Conservation (phyloP, 2,329 filamentous ascomycete genomes). For the Fusarium anguioides region DNA sequence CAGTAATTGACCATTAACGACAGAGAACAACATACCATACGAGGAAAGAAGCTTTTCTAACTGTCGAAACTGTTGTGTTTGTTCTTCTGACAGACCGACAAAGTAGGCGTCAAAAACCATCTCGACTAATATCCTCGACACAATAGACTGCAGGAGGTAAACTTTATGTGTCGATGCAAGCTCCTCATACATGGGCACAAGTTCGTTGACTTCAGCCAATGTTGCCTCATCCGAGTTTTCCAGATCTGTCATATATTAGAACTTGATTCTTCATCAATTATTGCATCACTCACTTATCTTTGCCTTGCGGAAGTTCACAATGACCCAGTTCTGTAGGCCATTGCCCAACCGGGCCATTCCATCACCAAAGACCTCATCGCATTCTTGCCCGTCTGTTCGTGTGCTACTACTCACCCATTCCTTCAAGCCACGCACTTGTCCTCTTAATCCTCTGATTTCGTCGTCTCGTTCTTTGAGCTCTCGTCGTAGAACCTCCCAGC, state of each 20-base stretch:
- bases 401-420: constrained; percentile 77
- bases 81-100: constrained; percentile 68
- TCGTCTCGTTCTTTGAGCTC: constrained; percentile 64
- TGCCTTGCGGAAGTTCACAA: constrained; percentile 73
- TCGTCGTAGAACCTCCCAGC: constrained; percentile 59
- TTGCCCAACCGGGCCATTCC: constrained; percentile 71
- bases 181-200: constrained; percentile 69
- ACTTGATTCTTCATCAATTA: neutral
- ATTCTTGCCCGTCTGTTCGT: constrained; percentile 68
- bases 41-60: constrained; percentile 54
- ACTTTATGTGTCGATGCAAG: constrained; percentile 67
- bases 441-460: constrained; percentile 64
- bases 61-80: constrained; percentile 61
- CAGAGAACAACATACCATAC: constrained; percentile 35
- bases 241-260: constrained; percentile 53
- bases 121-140: constrained; percentile 69
- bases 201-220: constrained; percentile 56
- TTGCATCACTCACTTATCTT: constrained; percentile 61
- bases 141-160: constrained; percentile 70
- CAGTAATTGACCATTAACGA: neutral
- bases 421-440: constrained; percentile 75
- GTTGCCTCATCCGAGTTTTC: constrained; percentile 55
- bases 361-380: constrained; percentile 74
- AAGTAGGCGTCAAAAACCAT: constrained; percentile 72
- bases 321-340: constrained; percentile 79